Evolutionary conservation across 2,329 filamentous ascomycete species (phyloP).

Genomic region (Epichloe scottii): DNA sequence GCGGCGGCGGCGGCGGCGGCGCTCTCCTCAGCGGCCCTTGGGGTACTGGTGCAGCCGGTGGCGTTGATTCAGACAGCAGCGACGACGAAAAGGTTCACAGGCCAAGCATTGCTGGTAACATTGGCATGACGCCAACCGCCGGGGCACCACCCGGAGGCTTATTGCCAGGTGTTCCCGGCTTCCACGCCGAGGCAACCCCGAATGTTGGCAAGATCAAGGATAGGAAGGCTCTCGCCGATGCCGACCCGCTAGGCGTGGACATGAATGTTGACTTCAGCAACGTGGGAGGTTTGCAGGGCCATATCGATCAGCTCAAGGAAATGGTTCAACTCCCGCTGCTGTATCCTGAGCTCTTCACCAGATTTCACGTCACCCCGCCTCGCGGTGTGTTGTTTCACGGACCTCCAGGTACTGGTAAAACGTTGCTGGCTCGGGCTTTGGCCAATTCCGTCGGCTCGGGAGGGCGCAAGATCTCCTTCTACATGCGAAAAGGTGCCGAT

Average conservation of each 20-base stretch:
- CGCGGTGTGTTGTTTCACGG: slow-evolving; percentile 94
- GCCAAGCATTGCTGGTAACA: slow-evolving; percentile 41
- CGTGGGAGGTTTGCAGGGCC: slow-evolving; percentile 81
- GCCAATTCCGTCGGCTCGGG: slow-evolving; percentile 83
- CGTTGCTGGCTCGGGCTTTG: slow-evolving; percentile 82
- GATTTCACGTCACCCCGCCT: slow-evolving; percentile 86
- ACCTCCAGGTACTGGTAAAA: slow-evolving; percentile 95
- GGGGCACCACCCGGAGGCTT: slow-evolving; percentile 31
- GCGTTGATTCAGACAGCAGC: slow-evolving; percentile 88
- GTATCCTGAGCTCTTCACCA: slow-evolving; percentile 86
- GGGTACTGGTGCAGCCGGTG: slow-evolving; percentile 61
- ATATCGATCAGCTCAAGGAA: slow-evolving; percentile 95
- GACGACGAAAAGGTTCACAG: slow-evolving; percentile 75
- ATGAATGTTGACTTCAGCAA: slow-evolving; percentile 87
- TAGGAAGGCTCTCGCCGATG: slow-evolving; percentile 80
- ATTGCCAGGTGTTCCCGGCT: slow-evolving; percentile 27
- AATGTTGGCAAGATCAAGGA: slow-evolving; percentile 92
- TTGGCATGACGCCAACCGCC: slow-evolving; percentile 48
- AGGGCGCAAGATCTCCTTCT: slow-evolving; percentile 92
- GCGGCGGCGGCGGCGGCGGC: slow-evolving; percentile 62
- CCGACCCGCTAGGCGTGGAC: slow-evolving; percentile 88
- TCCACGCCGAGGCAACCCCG: slow-evolving; percentile 42
- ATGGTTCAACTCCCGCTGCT: slow-evolving; percentile 93
- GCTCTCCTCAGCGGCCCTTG: slow-evolving; percentile 64
- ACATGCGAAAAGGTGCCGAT: slow-evolving; percentile 98